A percentile compares a stretch with the other conserved stretches of the same genome.
These are phyloP conservation scores for Plasmodium cynomolgi DNA, from an alignment of 169 alveolate genomes.

Conservation along the genomic window DNA sequence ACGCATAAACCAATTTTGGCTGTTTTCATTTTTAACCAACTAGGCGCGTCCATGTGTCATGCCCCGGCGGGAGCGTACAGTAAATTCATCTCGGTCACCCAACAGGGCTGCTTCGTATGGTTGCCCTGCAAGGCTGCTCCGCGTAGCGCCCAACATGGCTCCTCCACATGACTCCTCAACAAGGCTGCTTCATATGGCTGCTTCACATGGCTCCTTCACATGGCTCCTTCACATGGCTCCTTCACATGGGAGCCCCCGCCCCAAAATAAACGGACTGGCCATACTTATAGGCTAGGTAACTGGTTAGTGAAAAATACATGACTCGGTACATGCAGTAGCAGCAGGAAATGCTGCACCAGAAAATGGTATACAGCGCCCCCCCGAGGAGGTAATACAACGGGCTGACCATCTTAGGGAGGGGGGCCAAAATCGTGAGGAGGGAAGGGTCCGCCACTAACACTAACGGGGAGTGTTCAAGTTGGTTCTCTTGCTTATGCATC, in stretches of 20 bases:
- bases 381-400: slow-evolving; percentile 69
- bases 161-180: too few species aligned
- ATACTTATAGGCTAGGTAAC: slow-evolving; percentile 63
- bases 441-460: not conserved
- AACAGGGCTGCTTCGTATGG: not conserved
- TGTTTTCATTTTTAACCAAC: not conserved
- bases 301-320: slow-evolving; percentile 53
- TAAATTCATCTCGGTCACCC: not conserved
- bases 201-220: not conserved
- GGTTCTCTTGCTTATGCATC: not conserved
- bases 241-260: not conserved
- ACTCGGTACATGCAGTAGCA: slow-evolving; percentile 48
- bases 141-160: too few species aligned
- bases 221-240: not conserved
- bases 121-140: not conserved
- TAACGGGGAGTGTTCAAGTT: slow-evolving; percentile 1
- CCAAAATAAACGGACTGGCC: slow-evolving; percentile 43
- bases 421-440: not conserved
- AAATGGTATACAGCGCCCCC: slow-evolving; percentile 43
- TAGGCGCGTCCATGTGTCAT: not conserved
- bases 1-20: not conserved
- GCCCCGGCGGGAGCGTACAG: not conserved
- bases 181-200: not conserved
- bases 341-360: slow-evolving; percentile 71
- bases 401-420: slow-evolving; percentile 35